A percentile compares a stretch with the other conserved stretches of the same genome.
Conservation (phyloP, 169 alveolate species). For the Plasmodium vivax region DNA sequence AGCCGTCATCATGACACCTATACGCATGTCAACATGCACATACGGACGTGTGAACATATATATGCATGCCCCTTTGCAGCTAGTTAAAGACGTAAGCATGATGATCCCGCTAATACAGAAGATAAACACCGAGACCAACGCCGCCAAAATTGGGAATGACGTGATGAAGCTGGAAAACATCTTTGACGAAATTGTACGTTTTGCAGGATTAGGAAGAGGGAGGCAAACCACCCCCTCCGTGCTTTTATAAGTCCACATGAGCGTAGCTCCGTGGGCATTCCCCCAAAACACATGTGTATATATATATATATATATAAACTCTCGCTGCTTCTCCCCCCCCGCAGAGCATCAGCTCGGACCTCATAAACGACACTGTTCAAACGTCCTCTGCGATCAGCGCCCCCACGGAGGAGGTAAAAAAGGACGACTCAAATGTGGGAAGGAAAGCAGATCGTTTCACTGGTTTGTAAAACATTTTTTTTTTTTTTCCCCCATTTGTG, state of each 20-base stretch:
- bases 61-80: constrained; percentile 16
- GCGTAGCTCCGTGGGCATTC: neutral
- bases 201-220: neutral
- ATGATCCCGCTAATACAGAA: constrained; percentile 69
- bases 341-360: constrained; percentile 42
- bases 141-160: constrained; percentile 60
- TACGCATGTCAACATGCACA: neutral
- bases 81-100: constrained; percentile 55
- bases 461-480: neutral
- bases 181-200: constrained; percentile 59
- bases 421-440: neutral
- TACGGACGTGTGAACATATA: neutral
- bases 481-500: neutral
- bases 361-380: constrained; percentile 63
- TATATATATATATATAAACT: neutral
- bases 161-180: constrained; percentile 59
- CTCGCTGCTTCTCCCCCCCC: neutral
- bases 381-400: constrained; percentile 59
- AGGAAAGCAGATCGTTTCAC: neutral
- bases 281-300: neutral
- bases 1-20: neutral
- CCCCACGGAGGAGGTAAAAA: constrained; percentile 68
- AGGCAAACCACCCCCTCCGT: neutral
- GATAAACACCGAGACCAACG: constrained; percentile 65
- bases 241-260: neutral